Evolutionary conservation across 495 filamentous ascomycete genomes (phyloP).

Genomic region (Neurospora sp.): DNA sequence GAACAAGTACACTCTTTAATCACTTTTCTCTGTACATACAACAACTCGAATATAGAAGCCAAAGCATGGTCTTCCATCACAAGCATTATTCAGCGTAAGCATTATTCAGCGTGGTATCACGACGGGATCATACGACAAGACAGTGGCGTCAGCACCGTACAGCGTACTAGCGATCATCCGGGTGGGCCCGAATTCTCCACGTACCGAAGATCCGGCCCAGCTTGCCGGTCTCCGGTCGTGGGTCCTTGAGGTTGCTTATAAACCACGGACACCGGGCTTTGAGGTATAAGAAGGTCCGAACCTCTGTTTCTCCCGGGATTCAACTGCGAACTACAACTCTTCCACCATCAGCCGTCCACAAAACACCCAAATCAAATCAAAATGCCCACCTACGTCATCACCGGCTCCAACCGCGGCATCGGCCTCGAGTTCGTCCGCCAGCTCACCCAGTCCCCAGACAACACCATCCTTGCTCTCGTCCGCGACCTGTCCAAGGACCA

Average conservation of each 20-base stretch:
- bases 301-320: neutral
- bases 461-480: slow-evolving; percentile 41
- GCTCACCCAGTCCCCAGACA: slow-evolving; percentile 29
- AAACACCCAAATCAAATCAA: neutral
- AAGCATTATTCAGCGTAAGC: neutral
- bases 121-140: neutral
- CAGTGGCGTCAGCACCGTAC: neutral
- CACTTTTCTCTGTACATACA: neutral
- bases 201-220: neutral
- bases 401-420: slow-evolving; percentile 46
- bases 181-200: neutral
- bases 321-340: neutral
- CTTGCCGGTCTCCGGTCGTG: neutral
- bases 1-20: neutral
- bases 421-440: slow-evolving; percentile 47
- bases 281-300: neutral
- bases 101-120: neutral
- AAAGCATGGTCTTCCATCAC: neutral
- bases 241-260: neutral
- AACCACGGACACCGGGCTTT: neutral
- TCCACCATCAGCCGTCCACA: neutral
- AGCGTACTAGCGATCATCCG: neutral
- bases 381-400: slow-evolving; percentile 46
- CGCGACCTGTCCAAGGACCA: slow-evolving; percentile 30
- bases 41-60: neutral